A percentile compares a stretch with the other conserved stretches of the same genome.
Conservation (phyloP, 257 asterid species). For the Knoxia roxburghii region DNA sequence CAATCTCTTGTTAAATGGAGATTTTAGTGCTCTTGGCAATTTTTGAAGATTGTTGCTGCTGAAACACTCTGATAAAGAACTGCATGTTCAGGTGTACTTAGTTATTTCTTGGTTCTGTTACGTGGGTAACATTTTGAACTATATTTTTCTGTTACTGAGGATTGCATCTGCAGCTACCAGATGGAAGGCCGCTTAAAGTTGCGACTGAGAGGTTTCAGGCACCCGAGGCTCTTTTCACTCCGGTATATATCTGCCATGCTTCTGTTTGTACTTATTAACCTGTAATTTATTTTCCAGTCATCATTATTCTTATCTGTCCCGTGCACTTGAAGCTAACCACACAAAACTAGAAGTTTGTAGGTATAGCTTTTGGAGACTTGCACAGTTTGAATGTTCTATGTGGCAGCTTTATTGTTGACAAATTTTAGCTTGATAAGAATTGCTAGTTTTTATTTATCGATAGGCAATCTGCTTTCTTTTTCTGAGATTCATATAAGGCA, state of each 20-base stretch:
- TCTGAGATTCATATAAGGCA: background rate
- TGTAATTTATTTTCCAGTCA: background rate
- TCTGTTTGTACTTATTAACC: slow-evolving; percentile 10
- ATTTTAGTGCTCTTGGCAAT: background rate
- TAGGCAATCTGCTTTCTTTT: background rate
- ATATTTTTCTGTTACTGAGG: background rate
- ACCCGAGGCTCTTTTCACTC: slow-evolving; percentile 97
- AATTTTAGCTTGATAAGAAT: background rate
- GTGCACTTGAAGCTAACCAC: background rate
- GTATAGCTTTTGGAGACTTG: no score
- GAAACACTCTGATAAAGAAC: background rate
- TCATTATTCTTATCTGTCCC: no score
- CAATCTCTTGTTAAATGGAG: background rate
- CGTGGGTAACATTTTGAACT: background rate
- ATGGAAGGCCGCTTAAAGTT: slow-evolving; percentile 95
- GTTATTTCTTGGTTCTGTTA: background rate
- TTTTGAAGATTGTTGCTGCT: background rate
- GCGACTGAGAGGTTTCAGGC: slow-evolving; percentile 97
- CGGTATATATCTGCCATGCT: slow-evolving; percentile 41
- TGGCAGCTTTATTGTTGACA: background rate
- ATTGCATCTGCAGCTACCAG: slow-evolving; percentile 65
- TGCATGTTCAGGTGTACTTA: background rate
- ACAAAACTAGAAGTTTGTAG: background rate
- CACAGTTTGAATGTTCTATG: background rate
- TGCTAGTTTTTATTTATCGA: background rate